Evolutionary conservation across 2,329 filamentous ascomycete genomes (phyloP).

Genomic region (Ophiostoma ulmi): DNA sequence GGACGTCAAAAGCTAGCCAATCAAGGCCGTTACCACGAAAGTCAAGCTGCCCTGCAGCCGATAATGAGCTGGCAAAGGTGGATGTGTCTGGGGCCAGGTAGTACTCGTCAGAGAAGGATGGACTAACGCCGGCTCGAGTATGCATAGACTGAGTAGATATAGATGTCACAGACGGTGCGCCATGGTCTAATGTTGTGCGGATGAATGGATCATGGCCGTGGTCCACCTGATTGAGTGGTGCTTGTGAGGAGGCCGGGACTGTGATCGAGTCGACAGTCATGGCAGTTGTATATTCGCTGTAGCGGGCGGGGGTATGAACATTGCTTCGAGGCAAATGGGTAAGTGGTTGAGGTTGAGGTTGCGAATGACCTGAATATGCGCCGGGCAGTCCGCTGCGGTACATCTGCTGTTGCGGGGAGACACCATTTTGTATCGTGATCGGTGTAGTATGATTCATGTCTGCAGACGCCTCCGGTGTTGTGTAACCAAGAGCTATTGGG

Average conservation of each 20-base stretch:
- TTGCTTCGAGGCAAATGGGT: not conserved
- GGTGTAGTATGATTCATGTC: not conserved
- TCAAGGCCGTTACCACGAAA: constrained; percentile 24
- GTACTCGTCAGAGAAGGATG: constrained; percentile 23
- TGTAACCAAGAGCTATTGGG: not conserved
- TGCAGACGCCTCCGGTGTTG: not conserved
- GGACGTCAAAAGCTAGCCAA: constrained; percentile 26
- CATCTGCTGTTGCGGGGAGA: not conserved
- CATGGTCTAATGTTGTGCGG: not conserved
- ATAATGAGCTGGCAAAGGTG: constrained; percentile 21
- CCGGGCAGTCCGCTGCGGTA: not conserved
- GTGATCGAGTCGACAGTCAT: not conserved
- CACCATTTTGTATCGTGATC: not conserved
- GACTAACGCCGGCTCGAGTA: constrained; percentile 1
- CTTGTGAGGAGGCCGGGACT: not conserved
- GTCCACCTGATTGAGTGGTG: not conserved
- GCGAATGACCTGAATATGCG: not conserved
- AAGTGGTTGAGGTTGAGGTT: not conserved
- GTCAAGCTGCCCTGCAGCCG: constrained; percentile 23
- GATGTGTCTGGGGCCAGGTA: constrained; percentile 17
- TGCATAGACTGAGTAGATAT: not conserved
- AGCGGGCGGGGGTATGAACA: not conserved
- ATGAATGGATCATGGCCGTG: not conserved
- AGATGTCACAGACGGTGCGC: not conserved
- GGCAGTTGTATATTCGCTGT: not conserved